Evolutionary conservation across 2,329 filamentous ascomycete genomes (phyloP), one percentile per base, ranked within the genome.

Genomic region (Spiromastix sp.): DNA sequence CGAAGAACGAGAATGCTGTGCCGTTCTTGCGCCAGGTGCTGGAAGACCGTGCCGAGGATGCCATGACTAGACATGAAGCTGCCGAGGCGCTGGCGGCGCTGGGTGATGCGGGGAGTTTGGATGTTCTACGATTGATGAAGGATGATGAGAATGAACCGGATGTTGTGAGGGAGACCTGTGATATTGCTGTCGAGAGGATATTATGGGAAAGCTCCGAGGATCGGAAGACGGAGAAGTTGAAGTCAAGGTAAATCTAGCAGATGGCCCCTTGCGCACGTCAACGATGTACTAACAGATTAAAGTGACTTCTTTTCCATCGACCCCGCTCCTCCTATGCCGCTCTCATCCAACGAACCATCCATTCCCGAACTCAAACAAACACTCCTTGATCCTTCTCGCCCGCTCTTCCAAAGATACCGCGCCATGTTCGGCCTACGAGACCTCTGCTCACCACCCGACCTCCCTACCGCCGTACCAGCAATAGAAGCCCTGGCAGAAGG

Each of bases 351-450:
- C 40, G 68, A 72, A 38, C 66, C 64, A 41, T 78, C 77, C 3
- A 84, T 94, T 32, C 69, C 79, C 21, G 77, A 83, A 37, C 71
- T 98, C 21, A 81, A 83, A 52, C 71, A 74, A 52, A 77, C 74
- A 16, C 70, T 98, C 36, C 77, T 96, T 60, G 80, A 96, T 59
- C 79, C 81, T 4, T 72, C 67, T 4, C 66, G 79, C 32, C 84
- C 86, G 16, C 74, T 98, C 9, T 98, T 98, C 69, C 68, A 85
- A 55, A 79, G 91, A 56, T 98, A 98, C 65, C 79, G 91, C 52
- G 89, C 91, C 57, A 98, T 98, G 91, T 98, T 98, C 56, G 84
- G 85, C 39, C 78, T 98, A 34, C 81, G 91, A 54, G 91, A 98
- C 60, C 78, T 98, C 34, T 86, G 87, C 15, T 95, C 87, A 3